These are phyloP conservation scores for Diaporthe aspalathi DNA, from an alignment of 2,329 filamentous ascomycete genomes.

Conservation along the genomic window DNA sequence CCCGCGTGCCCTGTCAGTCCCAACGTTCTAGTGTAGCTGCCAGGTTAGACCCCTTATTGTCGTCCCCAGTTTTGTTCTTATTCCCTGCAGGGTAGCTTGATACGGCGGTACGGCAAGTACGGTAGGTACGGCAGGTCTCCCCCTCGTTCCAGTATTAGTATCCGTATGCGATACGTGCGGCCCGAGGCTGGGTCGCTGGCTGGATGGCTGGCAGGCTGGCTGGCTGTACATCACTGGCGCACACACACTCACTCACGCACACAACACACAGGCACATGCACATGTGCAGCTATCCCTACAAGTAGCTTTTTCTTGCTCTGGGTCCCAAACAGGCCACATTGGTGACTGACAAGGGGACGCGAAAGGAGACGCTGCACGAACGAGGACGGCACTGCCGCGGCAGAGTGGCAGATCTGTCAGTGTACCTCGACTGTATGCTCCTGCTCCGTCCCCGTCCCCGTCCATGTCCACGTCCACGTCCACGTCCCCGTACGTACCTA, in stretches of 20 bases:
- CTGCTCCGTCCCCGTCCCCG: not conserved
- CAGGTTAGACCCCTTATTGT: constrained; percentile 22
- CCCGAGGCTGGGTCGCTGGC: constrained; percentile 2
- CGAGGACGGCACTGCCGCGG: constrained; percentile 1
- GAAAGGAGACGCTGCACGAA: not conserved
- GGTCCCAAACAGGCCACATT: not conserved
- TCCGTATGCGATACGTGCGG: constrained; percentile 19
- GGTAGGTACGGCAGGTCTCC: not conserved
- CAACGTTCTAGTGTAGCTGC: constrained; percentile 14
- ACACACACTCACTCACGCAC: not conserved
- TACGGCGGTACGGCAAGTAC: constrained; percentile 15
- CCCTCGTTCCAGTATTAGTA: not conserved
- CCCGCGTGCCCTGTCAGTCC: constrained; percentile 11
- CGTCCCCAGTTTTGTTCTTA: constrained; percentile 18
- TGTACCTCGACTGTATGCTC: not conserved
- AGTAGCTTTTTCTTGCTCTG: not conserved
- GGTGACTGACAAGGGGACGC: constrained; percentile 12
- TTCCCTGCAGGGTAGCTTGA: constrained; percentile 20
- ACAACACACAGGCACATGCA: not conserved
- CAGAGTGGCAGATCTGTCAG: not conserved
- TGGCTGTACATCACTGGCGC: not conserved
- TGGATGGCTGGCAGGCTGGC: no score
- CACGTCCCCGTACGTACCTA: no score
- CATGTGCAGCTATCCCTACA: constrained; percentile 26
- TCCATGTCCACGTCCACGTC: no score